A percentile compares a stretch with the other conserved stretches of the same genome.
phyloP scores from a whole-genome alignment of 1,284 basidiomycete genomes.

The Apiotrichum mycotoxinovorans region DNA sequence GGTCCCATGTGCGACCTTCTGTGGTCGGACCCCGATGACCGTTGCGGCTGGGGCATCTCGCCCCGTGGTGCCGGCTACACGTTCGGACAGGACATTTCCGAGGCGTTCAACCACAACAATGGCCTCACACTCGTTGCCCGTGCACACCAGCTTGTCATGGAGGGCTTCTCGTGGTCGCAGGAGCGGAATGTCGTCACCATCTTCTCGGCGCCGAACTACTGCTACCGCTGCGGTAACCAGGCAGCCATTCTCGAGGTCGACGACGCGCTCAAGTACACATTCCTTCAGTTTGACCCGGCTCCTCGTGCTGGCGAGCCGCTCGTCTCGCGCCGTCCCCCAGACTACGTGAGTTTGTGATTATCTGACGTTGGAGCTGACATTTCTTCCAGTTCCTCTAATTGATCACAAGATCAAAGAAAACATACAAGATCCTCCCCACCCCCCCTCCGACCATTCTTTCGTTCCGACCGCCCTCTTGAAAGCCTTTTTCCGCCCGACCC shows the following conservation, averaged over 20 bases:
- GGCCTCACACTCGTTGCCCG: conserved; percentile 92
- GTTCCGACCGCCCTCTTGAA: not conserved
- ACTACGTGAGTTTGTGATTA: conserved; percentile 67
- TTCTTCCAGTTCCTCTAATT: conserved; percentile 9
- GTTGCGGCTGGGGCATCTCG: conserved; percentile 99
- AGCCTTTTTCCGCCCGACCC: not conserved
- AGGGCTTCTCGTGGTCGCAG: conserved; percentile 90
- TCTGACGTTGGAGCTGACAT: not conserved
- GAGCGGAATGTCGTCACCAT: conserved; percentile 99
- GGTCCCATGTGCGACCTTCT: conserved; percentile 99
- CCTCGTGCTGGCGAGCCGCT: conserved; percentile 97
- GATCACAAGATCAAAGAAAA: not conserved
- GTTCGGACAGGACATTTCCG: conserved; percentile 93
- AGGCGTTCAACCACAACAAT: conserved; percentile 87
- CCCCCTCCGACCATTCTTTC: conserved; percentile 1
- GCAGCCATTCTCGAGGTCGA: conserved; percentile 99
- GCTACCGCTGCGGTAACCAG: conserved; percentile 99
- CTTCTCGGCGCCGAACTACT: conserved; percentile 98
- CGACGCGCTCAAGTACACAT: conserved; percentile 60
- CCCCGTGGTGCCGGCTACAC: conserved; percentile 98
- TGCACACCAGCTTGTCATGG: conserved; percentile 98
- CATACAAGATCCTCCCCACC: not conserved
- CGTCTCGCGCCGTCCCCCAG: conserved; percentile 95
- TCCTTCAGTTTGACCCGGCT: conserved; percentile 98
- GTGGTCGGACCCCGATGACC: conserved; percentile 99